Base-by-base conservation (phyloP, 352 stramenopile genomes). In the Blastocystis sp. region DNA sequence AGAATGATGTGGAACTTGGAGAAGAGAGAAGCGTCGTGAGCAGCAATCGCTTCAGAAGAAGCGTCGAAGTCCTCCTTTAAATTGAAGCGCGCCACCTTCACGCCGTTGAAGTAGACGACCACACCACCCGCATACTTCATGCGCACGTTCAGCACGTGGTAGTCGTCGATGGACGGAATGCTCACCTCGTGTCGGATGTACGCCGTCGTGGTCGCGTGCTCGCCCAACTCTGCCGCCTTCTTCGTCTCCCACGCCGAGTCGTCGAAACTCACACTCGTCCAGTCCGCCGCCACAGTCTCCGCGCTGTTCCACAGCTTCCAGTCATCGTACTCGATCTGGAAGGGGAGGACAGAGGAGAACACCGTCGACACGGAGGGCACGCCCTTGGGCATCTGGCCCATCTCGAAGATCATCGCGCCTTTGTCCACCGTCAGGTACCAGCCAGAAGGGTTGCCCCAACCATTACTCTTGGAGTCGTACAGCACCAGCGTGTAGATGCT, bases 101-200 rank as follows among this genome's bases (percentile, higher is more conserved):
- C 60, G 29, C 71, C 71, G 60, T 81, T 81, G 4, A 81, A 39
- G 60, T 81, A 81, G 39, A 35, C 71, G 60, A 37, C 71, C 21
- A 81, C 60, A 59, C 71, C 71, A 59, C 50, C 71, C 26, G 71
- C 2, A 67, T 76, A 81, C 13, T 81, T 81, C 50, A 74, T 29
- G 29, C 50, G 4, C 1, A 76, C 71, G 60, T 81, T 81, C 65
- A 76, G 19, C 65, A 76, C 65, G 26, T 76, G 67, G 60, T 78
- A 78, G 41, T 78, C 37, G 50, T 59, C 31, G n/a, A 78, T 59
- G 35, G n/a, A 19, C 6, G 29, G 6, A 2, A 78, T 55, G 3
- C n/a, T 9, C n/a, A 78, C 33, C 24, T 37, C 41, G 33, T 78
- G 51, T 16, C 67, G 29, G 37, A 78, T 78, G 50, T 78, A 78